These are phyloP conservation scores for Mytilinidion resinicola DNA, from an alignment of 495 filamentous ascomycete species.

Conservation along the genomic window DNA sequence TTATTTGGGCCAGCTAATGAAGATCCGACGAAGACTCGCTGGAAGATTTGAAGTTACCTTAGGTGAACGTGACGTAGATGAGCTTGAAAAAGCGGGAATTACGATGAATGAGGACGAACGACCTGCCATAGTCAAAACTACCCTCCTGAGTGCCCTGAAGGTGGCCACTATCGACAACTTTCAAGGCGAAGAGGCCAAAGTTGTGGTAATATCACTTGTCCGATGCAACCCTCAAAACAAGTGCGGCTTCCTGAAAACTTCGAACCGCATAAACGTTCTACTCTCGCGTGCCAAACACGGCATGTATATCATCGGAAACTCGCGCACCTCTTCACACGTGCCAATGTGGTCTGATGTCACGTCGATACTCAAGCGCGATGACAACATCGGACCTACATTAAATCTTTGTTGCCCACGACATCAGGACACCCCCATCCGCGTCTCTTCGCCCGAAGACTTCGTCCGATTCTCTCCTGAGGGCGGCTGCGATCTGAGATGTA, in stretches of 20 bases:
- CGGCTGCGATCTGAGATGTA: slow-evolving; percentile 59
- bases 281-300: slow-evolving; percentile 66
- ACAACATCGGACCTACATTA: slow-evolving; percentile 49
- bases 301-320: slow-evolving; percentile 80
- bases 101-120: background rate
- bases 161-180: slow-evolving; percentile 86
- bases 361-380: slow-evolving; percentile 41
- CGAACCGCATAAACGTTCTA: slow-evolving; percentile 77
- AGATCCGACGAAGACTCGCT: slow-evolving; percentile 48
- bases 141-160: slow-evolving; percentile 54
- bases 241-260: slow-evolving; percentile 68
- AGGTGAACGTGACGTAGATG: slow-evolving; percentile 60
- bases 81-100: slow-evolving; percentile 49
- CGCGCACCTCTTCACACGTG: slow-evolving; percentile 48
- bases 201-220: slow-evolving; percentile 77
- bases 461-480: slow-evolving; percentile 57
- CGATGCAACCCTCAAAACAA: slow-evolving; percentile 58
- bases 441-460: slow-evolving; percentile 60
- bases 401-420: slow-evolving; percentile 64
- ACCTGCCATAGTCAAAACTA: slow-evolving; percentile 38
- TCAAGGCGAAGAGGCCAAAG: slow-evolving; percentile 70
- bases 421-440: slow-evolving; percentile 49
- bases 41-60: slow-evolving; percentile 53
- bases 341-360: slow-evolving; percentile 67
- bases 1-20: slow-evolving; percentile 65